A percentile compares a stretch with the other conserved stretches of the same genome.
Conservation (phyloP, 1,139 yeast species). For the Suhomyces maxii region DNA sequence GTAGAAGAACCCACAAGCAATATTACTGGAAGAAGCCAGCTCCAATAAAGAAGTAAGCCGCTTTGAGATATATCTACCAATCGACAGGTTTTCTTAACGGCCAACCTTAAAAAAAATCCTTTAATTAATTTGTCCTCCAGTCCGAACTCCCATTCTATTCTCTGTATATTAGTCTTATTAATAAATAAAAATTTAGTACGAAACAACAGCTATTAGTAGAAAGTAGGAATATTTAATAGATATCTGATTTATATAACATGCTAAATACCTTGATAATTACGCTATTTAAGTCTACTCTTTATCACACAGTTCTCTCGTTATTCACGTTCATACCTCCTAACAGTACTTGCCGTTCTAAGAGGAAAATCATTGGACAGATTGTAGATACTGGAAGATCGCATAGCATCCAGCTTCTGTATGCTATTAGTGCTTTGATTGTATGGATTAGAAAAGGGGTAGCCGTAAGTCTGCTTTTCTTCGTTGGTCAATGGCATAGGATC, state of each 20-base stretch:
- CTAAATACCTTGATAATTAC: no score
- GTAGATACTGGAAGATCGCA: neutral
- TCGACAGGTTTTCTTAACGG: no score
- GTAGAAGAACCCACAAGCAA: constrained; percentile 93
- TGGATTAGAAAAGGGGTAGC: constrained; percentile 31
- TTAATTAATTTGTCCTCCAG: neutral
- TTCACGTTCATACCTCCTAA: neutral
- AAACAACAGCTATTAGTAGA: no score
- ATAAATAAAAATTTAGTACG: neutral
- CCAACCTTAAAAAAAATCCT: neutral
- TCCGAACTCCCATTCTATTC: neutral
- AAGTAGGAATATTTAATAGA: no score
- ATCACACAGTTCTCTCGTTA: no score
- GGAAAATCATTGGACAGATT: constrained; percentile 1
- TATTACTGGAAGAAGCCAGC: constrained; percentile 83
- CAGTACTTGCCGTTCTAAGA: constrained; percentile 5
- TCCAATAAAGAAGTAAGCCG: constrained; percentile 37
- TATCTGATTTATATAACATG: no score
- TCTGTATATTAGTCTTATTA: neutral
- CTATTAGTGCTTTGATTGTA: constrained; percentile 3
- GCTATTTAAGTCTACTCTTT: no score
- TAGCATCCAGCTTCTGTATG: neutral
- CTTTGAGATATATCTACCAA: neutral
- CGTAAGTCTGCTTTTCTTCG: constrained; percentile 29
- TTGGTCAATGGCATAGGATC: constrained; percentile 32